Base-by-base conservation (phyloP, 208 protist genomes). In the Porcisia hertigi region DNA sequence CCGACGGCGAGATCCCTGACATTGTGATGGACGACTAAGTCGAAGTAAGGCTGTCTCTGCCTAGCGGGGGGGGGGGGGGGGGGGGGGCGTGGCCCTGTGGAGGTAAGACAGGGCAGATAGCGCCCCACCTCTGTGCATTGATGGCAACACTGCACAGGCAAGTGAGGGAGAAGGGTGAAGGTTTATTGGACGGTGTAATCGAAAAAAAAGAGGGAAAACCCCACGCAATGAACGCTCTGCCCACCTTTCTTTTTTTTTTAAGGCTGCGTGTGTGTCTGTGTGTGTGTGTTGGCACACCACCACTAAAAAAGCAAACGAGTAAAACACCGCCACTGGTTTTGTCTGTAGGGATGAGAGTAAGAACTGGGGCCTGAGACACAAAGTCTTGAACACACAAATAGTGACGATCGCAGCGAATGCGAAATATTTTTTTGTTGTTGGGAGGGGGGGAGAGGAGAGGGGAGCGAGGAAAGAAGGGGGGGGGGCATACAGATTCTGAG, bases 21-120 rank as follows among this genome's bases (percentile, higher is more conserved):
- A 86, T 93, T 71, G 86, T 85, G 60, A 79, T 93, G 64, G 86
- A 93, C 25, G 88, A 93, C 57, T 82, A 45, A 77, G 64, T 67
- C 41, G 63, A 47, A n/a, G 63, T 25, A 11, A 20, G 63, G 14
- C 63, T 47, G 60, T 65, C 60, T n/a, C 36, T 25, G 60, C 39
- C 60, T 9, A 65, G 60, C 20, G 36, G 41, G 36, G 30, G 14
- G 1, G 60, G 39, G 16, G 45, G 18, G 36, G 41, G 36, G 62
- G 25, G 63, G 63, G 63, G 18, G 41, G 25, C 8, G 20, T 23
- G 14, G 30, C 30, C 30, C 30, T 30, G 30, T 30, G 30, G 30
- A 0, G 41, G 41, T 12, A n/a, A 20, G 41, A 16, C 14, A 65
- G 41, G 41, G 23, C 16, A 5, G 3, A 25, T 20, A 12, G 11